Conservation (phyloP, 805 yeast genomes). For the Clavispora phyllophila region DNA sequence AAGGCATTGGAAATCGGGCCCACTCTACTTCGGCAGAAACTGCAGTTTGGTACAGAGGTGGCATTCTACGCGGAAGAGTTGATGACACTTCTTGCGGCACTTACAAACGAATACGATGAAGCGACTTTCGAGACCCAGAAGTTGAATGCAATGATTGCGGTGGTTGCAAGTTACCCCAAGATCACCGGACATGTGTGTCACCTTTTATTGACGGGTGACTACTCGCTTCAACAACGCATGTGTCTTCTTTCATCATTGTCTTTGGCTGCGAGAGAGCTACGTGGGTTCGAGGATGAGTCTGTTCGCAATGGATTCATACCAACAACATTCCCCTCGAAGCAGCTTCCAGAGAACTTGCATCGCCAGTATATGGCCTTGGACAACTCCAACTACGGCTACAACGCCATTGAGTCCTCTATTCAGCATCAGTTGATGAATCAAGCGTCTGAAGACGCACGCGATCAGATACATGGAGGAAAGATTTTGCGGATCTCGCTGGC, state of each 20-base stretch:
- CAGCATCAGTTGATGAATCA: constrained; percentile 32
- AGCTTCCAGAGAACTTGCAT: constrained; percentile 47
- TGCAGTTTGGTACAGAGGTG: constrained; percentile 55
- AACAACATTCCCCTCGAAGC: constrained; percentile 31
- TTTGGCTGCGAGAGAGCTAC: constrained; percentile 66
- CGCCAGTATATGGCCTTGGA: constrained; percentile 30
- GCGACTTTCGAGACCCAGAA: constrained; percentile 58
- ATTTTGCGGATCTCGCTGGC: constrained; percentile 39
- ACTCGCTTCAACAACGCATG: constrained; percentile 75
- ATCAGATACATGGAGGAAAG: constrained; percentile 34
- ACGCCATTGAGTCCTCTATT: constrained; percentile 15
- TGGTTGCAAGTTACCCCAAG: constrained; percentile 46
- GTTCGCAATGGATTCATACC: constrained; percentile 33
- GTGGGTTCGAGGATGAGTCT: constrained; percentile 51
- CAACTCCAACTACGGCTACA: constrained; percentile 14
- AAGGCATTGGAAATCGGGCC: constrained; percentile 51
- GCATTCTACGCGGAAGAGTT: constrained; percentile 52
- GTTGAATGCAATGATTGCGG: constrained; percentile 60
- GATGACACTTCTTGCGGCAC: constrained; percentile 44
- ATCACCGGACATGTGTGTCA: constrained; percentile 43
- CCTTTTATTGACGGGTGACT: constrained; percentile 63
- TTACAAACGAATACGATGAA: constrained; percentile 55
- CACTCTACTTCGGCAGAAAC: constrained; percentile 61
- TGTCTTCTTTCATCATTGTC: constrained; percentile 63
- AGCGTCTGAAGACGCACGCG: constrained; percentile 26